Evolutionary conservation across 1,284 basidiomycete species (phyloP).

Genomic region (Leccinum subspadiceum): DNA sequence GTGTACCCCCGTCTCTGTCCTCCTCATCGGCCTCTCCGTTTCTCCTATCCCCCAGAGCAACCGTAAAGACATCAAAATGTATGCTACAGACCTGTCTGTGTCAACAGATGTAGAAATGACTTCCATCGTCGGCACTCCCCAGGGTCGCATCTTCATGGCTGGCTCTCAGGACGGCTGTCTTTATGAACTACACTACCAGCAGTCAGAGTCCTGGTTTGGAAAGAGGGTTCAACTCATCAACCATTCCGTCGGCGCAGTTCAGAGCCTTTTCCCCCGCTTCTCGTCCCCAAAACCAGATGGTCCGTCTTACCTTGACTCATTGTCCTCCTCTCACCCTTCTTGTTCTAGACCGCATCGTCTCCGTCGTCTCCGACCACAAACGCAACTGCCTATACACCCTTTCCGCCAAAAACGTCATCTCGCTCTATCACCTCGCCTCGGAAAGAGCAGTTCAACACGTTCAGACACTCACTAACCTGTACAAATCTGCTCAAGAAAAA

Average conservation of each 20-base stretch:
- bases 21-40: constrained; percentile 83
- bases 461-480: constrained; percentile 67
- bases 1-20: constrained; percentile 80
- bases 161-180: constrained; percentile 85
- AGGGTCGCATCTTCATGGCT: constrained; percentile 90
- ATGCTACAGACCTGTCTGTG: constrained; percentile 85
- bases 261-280: constrained; percentile 70
- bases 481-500: constrained; percentile 72
- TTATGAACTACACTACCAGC: constrained; percentile 93
- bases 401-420: constrained; percentile 66
- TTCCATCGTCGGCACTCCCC: constrained; percentile 74
- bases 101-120: constrained; percentile 82
- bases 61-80: constrained; percentile 79
- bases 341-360: constrained; percentile 62
- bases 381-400: constrained; percentile 77
- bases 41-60: constrained; percentile 47
- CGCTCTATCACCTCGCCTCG: constrained; percentile 59
- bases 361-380: constrained; percentile 62
- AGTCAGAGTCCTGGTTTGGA: constrained; percentile 91
- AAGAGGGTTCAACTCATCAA: constrained; percentile 82
- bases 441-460: constrained; percentile 66
- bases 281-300: constrained; percentile 59
- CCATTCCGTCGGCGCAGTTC: constrained; percentile 73
- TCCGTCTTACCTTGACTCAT: constrained; percentile 28
- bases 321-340: constrained; percentile 6